Base-by-base conservation (phyloP, 1,284 basidiomycete species). In the Lentinus polychrous region DNA sequence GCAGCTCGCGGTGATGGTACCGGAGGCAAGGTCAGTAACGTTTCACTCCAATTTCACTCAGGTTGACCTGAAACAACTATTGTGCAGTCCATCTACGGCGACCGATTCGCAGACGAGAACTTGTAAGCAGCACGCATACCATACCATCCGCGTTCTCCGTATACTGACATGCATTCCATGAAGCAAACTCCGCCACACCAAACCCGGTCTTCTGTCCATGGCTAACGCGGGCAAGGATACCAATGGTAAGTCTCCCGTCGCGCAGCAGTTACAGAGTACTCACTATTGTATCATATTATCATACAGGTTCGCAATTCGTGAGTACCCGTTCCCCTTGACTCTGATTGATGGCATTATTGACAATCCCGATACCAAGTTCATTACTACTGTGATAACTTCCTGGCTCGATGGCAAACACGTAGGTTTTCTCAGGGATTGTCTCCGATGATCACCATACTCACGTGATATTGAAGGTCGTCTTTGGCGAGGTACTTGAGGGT, bases 141-240 rank as follows among this genome's bases (percentile, higher is more conserved):
- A 27, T 11, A 20, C 18, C n/a, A n/a, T n/a, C n/a, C n/a, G n/a
- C 43, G 24, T 17, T 17, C 45, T 7, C 6, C 32, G 24, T 18
- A 18, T 38, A 34, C 11, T 22, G 8, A 18, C 42, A 6, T 17
- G 40, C 34, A 22, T 14, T 12, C 37, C n/a, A 20, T 43, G 46
- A 49, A 87, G 87, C 75, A 91, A 94, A 77, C 85, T 94, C 65
- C 84, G 82, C 66, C 93, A 96, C 74, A 87, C 88, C 55, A 81
- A 78, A 38, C 81, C 88, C 49, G 93, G 92, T 59, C 75, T 79
- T 49, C 80, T 95, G 54, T 94, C 93, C 11, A 96, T 96, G 93
- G 92, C 94, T 51, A 97, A 96, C 65, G 84, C 93, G 55, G 86
- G 86, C 62, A 86, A 81, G 65, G 83, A 91, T 62, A 91, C 89